phyloP scores from a whole-genome alignment of 2,329 filamentous ascomycete genomes.

The Calycina herbarum region DNA sequence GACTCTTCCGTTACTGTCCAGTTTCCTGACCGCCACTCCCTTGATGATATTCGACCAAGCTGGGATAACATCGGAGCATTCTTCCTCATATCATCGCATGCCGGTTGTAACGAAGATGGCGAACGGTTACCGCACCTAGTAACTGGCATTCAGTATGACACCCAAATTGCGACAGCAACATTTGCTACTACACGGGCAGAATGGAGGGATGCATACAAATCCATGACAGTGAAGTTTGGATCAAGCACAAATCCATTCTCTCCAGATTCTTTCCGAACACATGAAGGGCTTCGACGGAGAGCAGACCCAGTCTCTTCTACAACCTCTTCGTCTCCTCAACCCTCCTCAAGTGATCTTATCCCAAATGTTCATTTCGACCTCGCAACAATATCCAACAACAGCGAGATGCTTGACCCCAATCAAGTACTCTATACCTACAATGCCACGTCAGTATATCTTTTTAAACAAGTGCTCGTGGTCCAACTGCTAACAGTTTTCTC shows the following conservation, averaged over 20 bases:
- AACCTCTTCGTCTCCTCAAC: neutral
- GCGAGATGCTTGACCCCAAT: slow-evolving; percentile 1
- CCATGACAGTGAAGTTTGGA: slow-evolving; percentile 25
- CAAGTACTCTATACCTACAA: neutral
- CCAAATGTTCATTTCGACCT: neutral
- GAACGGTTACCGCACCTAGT: slow-evolving; percentile 17
- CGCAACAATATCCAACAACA: neutral
- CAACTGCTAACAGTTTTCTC: too few relatives aligned
- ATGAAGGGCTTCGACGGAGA: slow-evolving; percentile 18
- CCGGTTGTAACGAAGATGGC: slow-evolving; percentile 17
- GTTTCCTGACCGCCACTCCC: slow-evolving; percentile 8
- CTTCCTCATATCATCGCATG: slow-evolving; percentile 16
- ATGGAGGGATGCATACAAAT: slow-evolving; percentile 24
- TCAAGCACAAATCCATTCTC: slow-evolving; percentile 14
- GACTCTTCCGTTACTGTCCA: slow-evolving; percentile 14
- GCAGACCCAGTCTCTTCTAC: neutral
- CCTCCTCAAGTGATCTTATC: too few relatives aligned
- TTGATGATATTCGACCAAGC: slow-evolving; percentile 10
- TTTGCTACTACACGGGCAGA: slow-evolving; percentile 12
- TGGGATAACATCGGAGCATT: slow-evolving; percentile 15
- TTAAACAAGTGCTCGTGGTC: too few relatives aligned
- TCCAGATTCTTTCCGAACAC: slow-evolving; percentile 15
- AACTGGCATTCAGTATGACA: slow-evolving; percentile 15
- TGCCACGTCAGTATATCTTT: too few relatives aligned
- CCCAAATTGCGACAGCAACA: slow-evolving; percentile 4